Base-by-base conservation (phyloP, 352 stramenopile genomes). In the Pelagophyceae sp. region DNA sequence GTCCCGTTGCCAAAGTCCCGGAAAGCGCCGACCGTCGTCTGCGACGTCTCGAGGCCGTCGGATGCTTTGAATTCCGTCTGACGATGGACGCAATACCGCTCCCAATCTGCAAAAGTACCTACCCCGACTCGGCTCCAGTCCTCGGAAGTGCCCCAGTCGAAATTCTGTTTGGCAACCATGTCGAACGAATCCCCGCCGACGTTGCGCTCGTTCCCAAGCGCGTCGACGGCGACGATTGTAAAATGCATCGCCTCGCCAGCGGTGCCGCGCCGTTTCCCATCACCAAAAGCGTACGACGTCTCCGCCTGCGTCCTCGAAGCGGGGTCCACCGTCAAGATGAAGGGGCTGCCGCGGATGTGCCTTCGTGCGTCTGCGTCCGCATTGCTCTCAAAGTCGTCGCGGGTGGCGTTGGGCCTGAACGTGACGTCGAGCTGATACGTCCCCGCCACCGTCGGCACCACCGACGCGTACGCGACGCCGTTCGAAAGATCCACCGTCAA, bases 101-200 rank as follows among this genome's bases (percentile, higher is more conserved):
- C 45, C 45, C 45, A 54, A 23, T 54, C 45, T 23, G 45, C 45
- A 23, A 54, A 23, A 23, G 11, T 23, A 11, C 45, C 45, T 23
- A 23, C 45, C 45, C 23, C 23, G 45, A 54, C 45, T 23, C 45
- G 45, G 45, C 45, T 54, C 45, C 45, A 54, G 45, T 54, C 45
- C 11, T 11, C 23, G 45, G 11, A 23, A 11, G 45, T 54, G 45
- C 45, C 45, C 45, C 45, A 54, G 45, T 54, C 45, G 45, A 54
- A 23, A 23, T 23, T 11, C 11, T 23, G 72, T 2, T 71, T 67
- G 32, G 80, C 37, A 35, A 33, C 63, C 1, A 85, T 72, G 0
- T 65, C 64, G 77, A 78, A 83, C 31, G 78, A 58, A 61, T 85
- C 81, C 19, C 79, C 79, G 37, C 79, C 79, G 64, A 38, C 25